Evolutionary conservation across 108 stramenopile genomes (phyloP).

Genomic region (Pseudonitzschia delicatissima): DNA sequence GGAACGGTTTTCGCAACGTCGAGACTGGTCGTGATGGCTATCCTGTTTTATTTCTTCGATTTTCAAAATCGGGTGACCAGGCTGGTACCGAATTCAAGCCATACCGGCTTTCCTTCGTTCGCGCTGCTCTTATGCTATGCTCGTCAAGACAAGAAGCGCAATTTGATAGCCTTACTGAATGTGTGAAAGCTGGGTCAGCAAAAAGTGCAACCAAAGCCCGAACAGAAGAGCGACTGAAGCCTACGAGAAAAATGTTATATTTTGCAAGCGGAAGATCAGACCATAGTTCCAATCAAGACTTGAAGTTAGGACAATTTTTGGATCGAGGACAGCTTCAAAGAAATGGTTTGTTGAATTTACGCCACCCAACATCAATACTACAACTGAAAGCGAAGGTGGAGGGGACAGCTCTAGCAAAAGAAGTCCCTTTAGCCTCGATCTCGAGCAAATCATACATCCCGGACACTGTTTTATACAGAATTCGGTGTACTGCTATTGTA

Average conservation of each 20-base stretch:
- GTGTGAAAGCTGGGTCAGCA: slow-evolving; percentile 73
- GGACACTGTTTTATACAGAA: slow-evolving; percentile 57
- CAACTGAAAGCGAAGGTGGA: slow-evolving; percentile 56
- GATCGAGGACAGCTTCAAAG: slow-evolving; percentile 77
- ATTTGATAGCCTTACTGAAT: slow-evolving; percentile 52
- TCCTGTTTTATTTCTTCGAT: slow-evolving; percentile 54
- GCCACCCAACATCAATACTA: slow-evolving; percentile 65
- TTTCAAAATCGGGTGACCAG: slow-evolving; percentile 21
- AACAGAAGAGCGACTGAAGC: slow-evolving; percentile 64
- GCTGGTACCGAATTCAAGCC: slow-evolving; percentile 58
- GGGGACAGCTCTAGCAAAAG: slow-evolving; percentile 59
- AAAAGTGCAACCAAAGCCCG: slow-evolving; percentile 71
- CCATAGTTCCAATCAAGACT: slow-evolving; percentile 62
- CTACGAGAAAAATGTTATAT: slow-evolving; percentile 60
- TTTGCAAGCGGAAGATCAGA: slow-evolving; percentile 51
- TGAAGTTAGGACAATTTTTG: slow-evolving; percentile 80
- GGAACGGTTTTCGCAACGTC: slow-evolving; percentile 13
- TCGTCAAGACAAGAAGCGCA: slow-evolving; percentile 76
- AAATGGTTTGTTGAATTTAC: slow-evolving; percentile 70
- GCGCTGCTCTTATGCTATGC: slow-evolving; percentile 77
- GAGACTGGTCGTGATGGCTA: slow-evolving; percentile 62
- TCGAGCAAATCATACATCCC: slow-evolving; percentile 39
- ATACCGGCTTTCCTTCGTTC: slow-evolving; percentile 71
- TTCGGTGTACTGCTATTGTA: slow-evolving; percentile 62
- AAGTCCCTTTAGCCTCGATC: slow-evolving; percentile 32